Base-by-base conservation (phyloP, 2,329 filamentous ascomycete genomes). In the Penicillium sp. region DNA sequence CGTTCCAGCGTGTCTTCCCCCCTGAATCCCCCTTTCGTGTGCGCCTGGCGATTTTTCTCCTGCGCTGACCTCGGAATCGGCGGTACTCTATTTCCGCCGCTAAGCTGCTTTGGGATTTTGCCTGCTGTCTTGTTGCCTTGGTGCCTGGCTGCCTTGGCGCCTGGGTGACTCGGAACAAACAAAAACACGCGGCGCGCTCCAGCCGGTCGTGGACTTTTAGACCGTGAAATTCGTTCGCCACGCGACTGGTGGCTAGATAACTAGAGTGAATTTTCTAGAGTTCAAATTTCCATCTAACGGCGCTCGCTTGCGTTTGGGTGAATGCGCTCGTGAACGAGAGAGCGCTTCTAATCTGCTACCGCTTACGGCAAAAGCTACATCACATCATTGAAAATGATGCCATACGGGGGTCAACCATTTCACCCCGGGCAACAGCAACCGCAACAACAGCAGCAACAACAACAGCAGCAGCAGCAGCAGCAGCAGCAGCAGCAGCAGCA, bases 341-440 rank as follows among this genome's bases (percentile, higher is more conserved):
- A 31, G 36, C 12, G 23, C 44, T 42, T 54, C 39, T 49, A 41
- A 54, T 54, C 42, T 28, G 52, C 47, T 52, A 43, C 54, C 56
- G 58, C 58, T 59, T 49, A 54, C 51, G 51, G 51, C 49, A 45
- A 55, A 55, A 42, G 38, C 46, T 49, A 43, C 33, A 51, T 39
- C 45, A 51, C 47, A 33, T 62, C 49, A 51, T 42, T 53, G 42
- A 70, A 65, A 45, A 71, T 71, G 68, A 71, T 71, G 68, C 65
- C 64, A 47, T 70, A 69, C 60, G 65, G 65, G 47, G 65, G 67
- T 49, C 65, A 66, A 49, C 56, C 61, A 21, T 69, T 65, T 47
- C 61, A 68, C 47, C 60, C 62, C 39, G 63, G 66, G 44, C 48
- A 56, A 38, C 60, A 62, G 47, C 60, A 62, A 28, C 52, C 56